A percentile compares a stretch with the other conserved stretches of the same genome.
These are phyloP conservation scores for Lachnellula hyalina DNA, from an alignment of 2,329 filamentous ascomycete species.

Conservation along the genomic window DNA sequence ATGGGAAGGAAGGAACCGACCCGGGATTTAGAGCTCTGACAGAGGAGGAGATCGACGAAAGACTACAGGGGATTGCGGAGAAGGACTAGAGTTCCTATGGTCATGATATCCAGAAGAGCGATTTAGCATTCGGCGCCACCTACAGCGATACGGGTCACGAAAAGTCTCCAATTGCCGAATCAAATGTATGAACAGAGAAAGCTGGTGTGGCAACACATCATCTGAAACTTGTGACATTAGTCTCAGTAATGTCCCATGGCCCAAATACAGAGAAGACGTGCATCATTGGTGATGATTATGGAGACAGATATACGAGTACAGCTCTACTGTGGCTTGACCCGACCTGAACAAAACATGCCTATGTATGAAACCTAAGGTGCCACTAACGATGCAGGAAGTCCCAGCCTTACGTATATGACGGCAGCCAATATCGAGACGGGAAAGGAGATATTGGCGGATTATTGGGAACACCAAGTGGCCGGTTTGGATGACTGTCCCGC, in stretches of 20 bases:
- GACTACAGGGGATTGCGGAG: conserved; percentile 95
- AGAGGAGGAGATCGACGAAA: conserved; percentile 97
- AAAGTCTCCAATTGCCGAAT: conserved; percentile 10
- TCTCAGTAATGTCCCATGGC: conserved; percentile 12
- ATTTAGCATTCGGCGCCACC: conserved; percentile 24
- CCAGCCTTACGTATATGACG: conserved; percentile 4
- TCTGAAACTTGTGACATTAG: conserved; percentile 20
- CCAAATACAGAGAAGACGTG: neutral
- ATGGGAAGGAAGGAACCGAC: conserved; percentile 78
- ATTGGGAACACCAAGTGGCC: neutral
- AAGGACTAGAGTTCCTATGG: conserved; percentile 68
- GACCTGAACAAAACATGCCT: conserved; percentile 3
- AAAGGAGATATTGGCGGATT: conserved; percentile 12
- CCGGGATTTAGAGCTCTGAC: conserved; percentile 80
- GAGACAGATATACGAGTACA: conserved; percentile 13
- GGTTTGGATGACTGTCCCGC: neutral
- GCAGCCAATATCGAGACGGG: conserved; percentile 2
- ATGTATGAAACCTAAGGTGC: conserved; percentile 10
- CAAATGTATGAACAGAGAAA: conserved; percentile 21
- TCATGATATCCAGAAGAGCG: conserved; percentile 19
- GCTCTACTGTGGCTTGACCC: conserved; percentile 24
- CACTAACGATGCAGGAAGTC: conserved; percentile 15
- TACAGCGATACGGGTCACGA: conserved; percentile 10
- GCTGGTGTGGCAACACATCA: conserved; percentile 19
- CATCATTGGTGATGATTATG: conserved; percentile 12